Evolutionary conservation across 805 yeast species (phyloP), one percentile per base, ranked within the genome.

Genomic region (Zygosaccharomyces gambellarensis): DNA sequence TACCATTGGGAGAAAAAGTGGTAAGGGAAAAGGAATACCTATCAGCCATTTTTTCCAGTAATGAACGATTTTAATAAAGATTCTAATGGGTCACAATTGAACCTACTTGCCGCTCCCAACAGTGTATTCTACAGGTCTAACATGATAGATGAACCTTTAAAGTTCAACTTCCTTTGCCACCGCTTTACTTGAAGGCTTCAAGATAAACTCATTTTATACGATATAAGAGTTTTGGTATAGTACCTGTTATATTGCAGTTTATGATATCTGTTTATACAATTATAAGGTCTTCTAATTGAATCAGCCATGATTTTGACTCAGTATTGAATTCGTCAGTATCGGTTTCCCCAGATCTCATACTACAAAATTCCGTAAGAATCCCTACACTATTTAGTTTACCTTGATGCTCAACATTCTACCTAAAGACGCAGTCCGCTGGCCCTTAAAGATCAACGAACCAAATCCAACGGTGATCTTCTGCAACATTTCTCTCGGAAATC

Each of bases 1-100:
- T 94, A 59, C 99, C 99, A 70, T 96, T 88, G 64, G 99, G 99
- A 44, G 98, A 92, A 70, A 94, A 94, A 14, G 99, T 94, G 23
- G 99, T 94, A 54, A 94, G 79, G 22, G 99, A 94, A 68, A 94
- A 94, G 19, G 98, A 90, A 72, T 94, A 94, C 78, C 99, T 83
- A 71, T 94, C 99, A 52, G 99, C 96, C 98, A 94, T 94, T 54
- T 36, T 67, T 46, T 8, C 11, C 9, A 7, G 4, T 30, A 11
- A 21, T 9, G 21, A 29, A 41, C 2, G 1, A 12, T 25, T 30
- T 29, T 29, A 10, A 10, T n/a, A 21, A 29, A 21, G 10, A n/a
- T 5, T 12, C 30, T 10, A 29, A 19, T 11, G 14, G 19, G 19
- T 21, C 29, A 23, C 45, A 42, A 42, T 42, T 30, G 36, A 30